These are phyloP conservation scores for Epithemia pelagica DNA, from an alignment of 108 stramenopile genomes.

Conservation along the genomic window DNA sequence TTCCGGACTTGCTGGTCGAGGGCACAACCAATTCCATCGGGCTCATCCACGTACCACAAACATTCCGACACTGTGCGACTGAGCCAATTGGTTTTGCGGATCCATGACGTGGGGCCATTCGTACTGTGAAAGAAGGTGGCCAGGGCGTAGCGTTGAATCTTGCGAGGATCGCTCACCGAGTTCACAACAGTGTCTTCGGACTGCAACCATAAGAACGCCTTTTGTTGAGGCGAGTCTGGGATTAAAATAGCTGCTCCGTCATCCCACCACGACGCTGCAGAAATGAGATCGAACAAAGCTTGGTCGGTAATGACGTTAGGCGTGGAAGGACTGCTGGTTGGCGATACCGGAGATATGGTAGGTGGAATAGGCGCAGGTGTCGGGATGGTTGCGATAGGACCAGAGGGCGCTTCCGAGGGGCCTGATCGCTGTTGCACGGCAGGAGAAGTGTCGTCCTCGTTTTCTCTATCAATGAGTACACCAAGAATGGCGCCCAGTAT, in stretches of 20 bases:
- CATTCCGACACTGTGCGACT: constrained; percentile 1
- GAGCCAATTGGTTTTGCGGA: constrained; percentile 1
- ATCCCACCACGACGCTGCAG: background rate
- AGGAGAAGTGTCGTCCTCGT: background rate
- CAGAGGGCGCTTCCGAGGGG: background rate
- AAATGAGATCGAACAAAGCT: background rate
- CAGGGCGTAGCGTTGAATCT: constrained; percentile 60
- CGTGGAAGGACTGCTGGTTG: background rate
- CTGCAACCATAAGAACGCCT: background rate
- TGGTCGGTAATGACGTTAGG: background rate
- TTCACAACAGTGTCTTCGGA: background rate
- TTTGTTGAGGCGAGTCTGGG: background rate
- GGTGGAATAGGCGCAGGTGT: background rate
- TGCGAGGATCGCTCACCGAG: constrained; percentile 5
- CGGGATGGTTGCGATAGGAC: background rate
- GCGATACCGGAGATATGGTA: background rate
- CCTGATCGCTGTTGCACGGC: background rate
- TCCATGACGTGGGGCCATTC: constrained; percentile 16
- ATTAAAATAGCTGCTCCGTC: background rate
- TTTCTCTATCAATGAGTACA: background rate
- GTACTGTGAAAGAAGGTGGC: constrained; percentile 57
- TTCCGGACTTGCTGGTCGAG: background rate
- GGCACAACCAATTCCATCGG: background rate
- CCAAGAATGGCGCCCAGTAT: background rate
- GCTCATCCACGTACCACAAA: background rate